Evolutionary conservation across 306 rosid species (phyloP).

Genomic region (Cicer chorassanicum): DNA sequence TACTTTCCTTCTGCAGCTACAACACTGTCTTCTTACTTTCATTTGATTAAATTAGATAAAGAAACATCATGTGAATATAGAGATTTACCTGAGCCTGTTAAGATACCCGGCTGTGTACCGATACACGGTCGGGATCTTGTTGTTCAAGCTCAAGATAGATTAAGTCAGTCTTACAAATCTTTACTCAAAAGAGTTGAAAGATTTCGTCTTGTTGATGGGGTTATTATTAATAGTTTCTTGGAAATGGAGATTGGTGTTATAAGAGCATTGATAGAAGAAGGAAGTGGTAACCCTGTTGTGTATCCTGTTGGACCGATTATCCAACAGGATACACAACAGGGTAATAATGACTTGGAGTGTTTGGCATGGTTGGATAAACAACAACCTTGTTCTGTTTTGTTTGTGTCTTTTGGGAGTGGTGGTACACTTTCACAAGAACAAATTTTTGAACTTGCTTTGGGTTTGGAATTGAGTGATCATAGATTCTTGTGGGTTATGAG

Average conservation of each 20-base stretch:
- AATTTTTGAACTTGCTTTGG: constrained; percentile 16
- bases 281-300: neutral
- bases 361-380: constrained; percentile 48
- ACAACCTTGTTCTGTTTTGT: constrained; percentile 38
- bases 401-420: constrained; percentile 49
- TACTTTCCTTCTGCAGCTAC: constrained; percentile 12
- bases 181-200: neutral
- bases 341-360: constrained; percentile 2
- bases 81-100: constrained; percentile 5
- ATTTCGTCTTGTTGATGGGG: constrained; percentile 15
- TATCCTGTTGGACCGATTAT: constrained; percentile 41
- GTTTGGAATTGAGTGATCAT: constrained; percentile 34
- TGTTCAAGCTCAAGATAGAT: neutral
- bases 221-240: constrained; percentile 26
- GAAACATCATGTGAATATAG: constrained; percentile 33
- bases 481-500: constrained; percentile 26
- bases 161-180: neutral
- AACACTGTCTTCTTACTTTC: constrained; percentile 3
- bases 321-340: neutral
- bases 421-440: constrained; percentile 35
- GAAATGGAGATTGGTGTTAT: constrained; percentile 38
- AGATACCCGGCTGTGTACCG: constrained; percentile 38
- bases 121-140: constrained; percentile 30
- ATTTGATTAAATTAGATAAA: constrained; percentile 19
- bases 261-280: constrained; percentile 19